These are phyloP conservation scores for Hyaloscypha finlandica DNA, from an alignment of 495 filamentous ascomycete genomes.

Conservation along the genomic window DNA sequence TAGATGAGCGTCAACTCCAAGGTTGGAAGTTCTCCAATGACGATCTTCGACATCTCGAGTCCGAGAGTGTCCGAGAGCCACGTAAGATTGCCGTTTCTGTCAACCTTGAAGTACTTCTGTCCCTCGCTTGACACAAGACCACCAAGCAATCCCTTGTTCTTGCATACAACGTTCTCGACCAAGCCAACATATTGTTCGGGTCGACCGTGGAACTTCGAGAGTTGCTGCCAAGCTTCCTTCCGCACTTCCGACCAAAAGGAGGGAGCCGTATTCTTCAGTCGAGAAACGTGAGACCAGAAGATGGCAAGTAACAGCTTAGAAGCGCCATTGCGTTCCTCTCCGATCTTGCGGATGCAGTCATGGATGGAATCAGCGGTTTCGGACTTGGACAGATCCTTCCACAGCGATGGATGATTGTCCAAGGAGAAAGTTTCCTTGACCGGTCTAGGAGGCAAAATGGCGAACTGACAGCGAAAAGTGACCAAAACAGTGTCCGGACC, in stretches of 20 bases:
- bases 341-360: background rate
- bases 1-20: background rate
- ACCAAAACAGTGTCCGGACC: background rate
- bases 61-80: background rate
- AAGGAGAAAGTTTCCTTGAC: background rate
- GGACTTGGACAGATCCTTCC: background rate
- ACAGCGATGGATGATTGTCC: background rate
- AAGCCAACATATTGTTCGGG: background rate
- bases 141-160: background rate
- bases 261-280: background rate
- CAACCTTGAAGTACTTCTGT: background rate
- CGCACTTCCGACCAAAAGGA: background rate
- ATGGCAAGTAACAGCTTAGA: background rate
- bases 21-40: background rate
- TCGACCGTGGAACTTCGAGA: background rate
- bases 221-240: background rate
- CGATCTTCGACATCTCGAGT: background rate
- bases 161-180: background rate
- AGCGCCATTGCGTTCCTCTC: background rate
- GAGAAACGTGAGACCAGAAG: background rate
- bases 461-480: background rate
- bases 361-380: background rate
- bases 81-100: background rate
- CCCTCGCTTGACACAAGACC: background rate
- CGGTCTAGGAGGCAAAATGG: background rate